Conservation (phyloP, 345 rosid species). For the Gossypium turneri region DNA sequence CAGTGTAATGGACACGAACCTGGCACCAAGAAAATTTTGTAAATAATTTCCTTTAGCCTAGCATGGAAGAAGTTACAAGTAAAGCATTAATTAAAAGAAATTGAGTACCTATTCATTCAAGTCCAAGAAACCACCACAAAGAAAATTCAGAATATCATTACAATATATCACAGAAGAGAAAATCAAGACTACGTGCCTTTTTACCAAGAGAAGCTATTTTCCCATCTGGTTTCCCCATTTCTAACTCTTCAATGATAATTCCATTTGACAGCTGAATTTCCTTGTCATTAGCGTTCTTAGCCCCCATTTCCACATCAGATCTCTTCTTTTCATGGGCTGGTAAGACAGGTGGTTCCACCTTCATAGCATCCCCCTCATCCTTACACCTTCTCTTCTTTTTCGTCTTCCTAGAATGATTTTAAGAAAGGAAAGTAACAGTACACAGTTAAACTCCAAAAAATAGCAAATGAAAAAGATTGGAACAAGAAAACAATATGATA, state of each 20-base stretch:
- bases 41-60: not conserved
- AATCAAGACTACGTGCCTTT: constrained; percentile 31
- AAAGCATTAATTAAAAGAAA: not conserved
- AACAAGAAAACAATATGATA: not conserved
- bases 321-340: not conserved
- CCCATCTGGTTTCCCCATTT: constrained; percentile 38
- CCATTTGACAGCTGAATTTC: constrained; percentile 30
- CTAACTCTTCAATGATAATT: constrained; percentile 41
- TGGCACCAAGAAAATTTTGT: constrained; percentile 22
- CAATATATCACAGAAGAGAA: not conserved
- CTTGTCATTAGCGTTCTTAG: constrained; percentile 18
- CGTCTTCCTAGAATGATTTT: constrained; percentile 24
- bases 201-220: constrained; percentile 46
- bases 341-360: constrained; percentile 6
- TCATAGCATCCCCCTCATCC: constrained; percentile 16
- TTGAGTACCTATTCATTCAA: not conserved
- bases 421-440: constrained; percentile 11
- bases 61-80: not conserved
- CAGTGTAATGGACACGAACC: constrained; percentile 46
- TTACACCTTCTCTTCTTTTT: constrained; percentile 29
- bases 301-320: not conserved
- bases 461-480: not conserved
- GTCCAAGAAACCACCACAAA: not conserved
- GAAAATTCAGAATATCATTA: not conserved
- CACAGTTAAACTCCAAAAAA: constrained; percentile 4